Percentiles rank a stretch among this genome's conserved stretches.
Conservation (phyloP, 257 asterid genomes). For the Nicotiana undulata region DNA sequence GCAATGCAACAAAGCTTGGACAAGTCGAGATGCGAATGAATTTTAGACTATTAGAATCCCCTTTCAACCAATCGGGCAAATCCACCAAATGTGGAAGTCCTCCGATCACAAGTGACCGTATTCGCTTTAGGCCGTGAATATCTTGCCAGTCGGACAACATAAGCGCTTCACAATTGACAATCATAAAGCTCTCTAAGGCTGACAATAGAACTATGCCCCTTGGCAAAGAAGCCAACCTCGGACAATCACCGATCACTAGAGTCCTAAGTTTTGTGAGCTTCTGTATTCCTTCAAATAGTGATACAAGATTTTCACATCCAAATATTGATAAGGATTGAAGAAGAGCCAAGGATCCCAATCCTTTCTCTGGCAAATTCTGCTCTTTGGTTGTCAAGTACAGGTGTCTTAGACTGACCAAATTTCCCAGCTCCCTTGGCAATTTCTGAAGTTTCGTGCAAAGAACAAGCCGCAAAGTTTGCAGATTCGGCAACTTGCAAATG, state of each 20-base stretch:
- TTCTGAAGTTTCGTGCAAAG: slow-evolving; percentile 9
- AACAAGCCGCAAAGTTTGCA: slow-evolving; percentile 14
- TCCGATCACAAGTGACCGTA: neutral
- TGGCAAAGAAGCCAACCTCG: neutral
- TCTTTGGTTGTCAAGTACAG: slow-evolving; percentile 9
- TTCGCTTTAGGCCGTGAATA: neutral
- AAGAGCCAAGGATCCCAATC: neutral
- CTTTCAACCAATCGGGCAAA: neutral
- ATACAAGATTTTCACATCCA: neutral
- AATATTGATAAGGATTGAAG: neutral
- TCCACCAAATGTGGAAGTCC: slow-evolving; percentile 2
- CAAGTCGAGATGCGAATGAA: neutral
- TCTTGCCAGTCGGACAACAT: neutral
- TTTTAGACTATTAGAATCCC: slow-evolving; percentile 1
- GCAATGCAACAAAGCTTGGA: neutral
- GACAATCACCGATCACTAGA: neutral
- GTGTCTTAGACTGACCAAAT: slow-evolving; percentile 9
- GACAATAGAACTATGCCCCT: neutral
- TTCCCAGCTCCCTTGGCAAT: neutral
- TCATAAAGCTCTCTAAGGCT: neutral
- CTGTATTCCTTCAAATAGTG: neutral
- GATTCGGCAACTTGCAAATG: slow-evolving; percentile 10
- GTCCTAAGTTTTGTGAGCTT: neutral
- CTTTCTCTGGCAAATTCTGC: slow-evolving; percentile 9
- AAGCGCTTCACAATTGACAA: slow-evolving; percentile 6